A percentile compares a stretch with the other conserved stretches of the same genome.
phyloP scores from a whole-genome alignment of 1,139 yeast genomes.

The Sugiyamaella paludigena region DNA sequence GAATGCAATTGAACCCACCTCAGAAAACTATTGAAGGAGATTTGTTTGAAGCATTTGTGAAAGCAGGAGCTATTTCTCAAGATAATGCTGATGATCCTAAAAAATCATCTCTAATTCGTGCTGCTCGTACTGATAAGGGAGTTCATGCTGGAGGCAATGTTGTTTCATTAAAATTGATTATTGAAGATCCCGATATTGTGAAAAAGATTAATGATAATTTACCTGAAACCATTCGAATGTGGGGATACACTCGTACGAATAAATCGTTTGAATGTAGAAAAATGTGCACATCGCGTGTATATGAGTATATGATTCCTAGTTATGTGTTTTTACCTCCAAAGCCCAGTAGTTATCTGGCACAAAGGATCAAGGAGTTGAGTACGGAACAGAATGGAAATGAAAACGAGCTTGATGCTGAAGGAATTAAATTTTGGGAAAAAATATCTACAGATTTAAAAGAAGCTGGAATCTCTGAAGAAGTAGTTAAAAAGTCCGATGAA shows the following conservation, averaged over 20 bases:
- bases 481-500: conserved; percentile 39
- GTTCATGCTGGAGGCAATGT: conserved; percentile 99
- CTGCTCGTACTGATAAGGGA: conserved; percentile 98
- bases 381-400: conserved; percentile 52
- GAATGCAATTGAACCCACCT: conserved; percentile 94
- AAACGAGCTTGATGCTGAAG: conserved; percentile 58
- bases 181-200: conserved; percentile 79
- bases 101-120: conserved; percentile 88
- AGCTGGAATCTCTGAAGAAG: conserved; percentile 37
- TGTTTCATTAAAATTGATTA: conserved; percentile 79
- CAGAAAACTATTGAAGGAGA: conserved; percentile 91
- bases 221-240: conserved; percentile 83
- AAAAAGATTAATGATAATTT: conserved; percentile 67
- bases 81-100: conserved; percentile 89
- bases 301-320: conserved; percentile 90
- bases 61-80: conserved; percentile 86
- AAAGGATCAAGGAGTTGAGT: conserved; percentile 55
- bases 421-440: conserved; percentile 66
- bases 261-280: conserved; percentile 92
- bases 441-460: conserved; percentile 38
- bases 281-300: conserved; percentile 90
- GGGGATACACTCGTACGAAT: conserved; percentile 91
- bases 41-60: conserved; percentile 75
- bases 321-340: conserved; percentile 89
- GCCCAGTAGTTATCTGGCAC: conserved; percentile 63